Base-by-base conservation (phyloP, 2,329 filamentous ascomycete genomes). In the Xylariomycetidae sp. region DNA sequence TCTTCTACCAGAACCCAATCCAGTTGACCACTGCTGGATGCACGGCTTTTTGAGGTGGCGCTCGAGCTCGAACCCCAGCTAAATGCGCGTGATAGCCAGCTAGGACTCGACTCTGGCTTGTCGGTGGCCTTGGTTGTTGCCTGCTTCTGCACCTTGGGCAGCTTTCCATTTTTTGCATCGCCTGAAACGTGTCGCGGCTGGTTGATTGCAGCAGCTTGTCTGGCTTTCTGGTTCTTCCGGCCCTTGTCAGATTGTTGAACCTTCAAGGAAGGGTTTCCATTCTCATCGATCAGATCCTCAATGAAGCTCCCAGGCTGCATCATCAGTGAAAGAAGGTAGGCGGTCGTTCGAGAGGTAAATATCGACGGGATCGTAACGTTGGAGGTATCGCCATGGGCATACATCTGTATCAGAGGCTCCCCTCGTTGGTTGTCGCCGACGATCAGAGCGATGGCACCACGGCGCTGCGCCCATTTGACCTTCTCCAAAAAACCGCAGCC, bases 401-500 rank as follows among this genome's bases (percentile, higher is more conserved):
- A 97, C 92, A 98, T 98, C 49, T 94, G 92, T 31, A 97, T 86
- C 41, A 98, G 66, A 22, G 85, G 85, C 4, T 88, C 89, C 27
- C 90, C 90, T 41, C 86, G 85, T 37, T 86, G 83, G 58, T 96
- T 85, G 58, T 98, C 92, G 16, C 92, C 92, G 3, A 98, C 89
- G 45, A 98, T 94, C 40, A 98, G 69, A 22, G 87, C 92, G 39
- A 88, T 74, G 14, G 85, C 92, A 16, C 92, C 92, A 53, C 92
- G 78, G 41, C 88, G 77, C 59, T 98, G 92, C 10, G 85, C 88
- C 92, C 92, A 98, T 66, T 94, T 90, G 44, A 92, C 88, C 62
- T 98, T 98, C 56, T 97, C 90, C 40, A 96, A 63, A 58, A 98
- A 98, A 5, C 92, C 92, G 59, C 92, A 98, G 6, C 90, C 92